These are phyloP conservation scores for Apiospora rasikravindrae DNA, from an alignment of 2,329 filamentous ascomycete species.

Conservation along the genomic window DNA sequence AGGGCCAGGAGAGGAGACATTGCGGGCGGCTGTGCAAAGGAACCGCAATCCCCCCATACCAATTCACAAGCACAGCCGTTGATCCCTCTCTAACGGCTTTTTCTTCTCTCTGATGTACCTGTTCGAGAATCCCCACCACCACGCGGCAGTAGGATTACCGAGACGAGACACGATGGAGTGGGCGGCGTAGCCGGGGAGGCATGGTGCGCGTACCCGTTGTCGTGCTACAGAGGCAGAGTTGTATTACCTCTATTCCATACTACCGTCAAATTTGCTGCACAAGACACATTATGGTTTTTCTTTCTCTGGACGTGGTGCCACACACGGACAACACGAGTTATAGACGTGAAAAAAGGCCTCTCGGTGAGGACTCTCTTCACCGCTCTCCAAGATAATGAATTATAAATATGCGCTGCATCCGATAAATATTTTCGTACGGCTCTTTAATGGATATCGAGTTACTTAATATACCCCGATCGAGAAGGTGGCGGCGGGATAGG, in stretches of 20 bases:
- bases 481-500: slow-evolving; percentile 2
- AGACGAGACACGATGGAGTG: slow-evolving; percentile 1
- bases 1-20: neutral
- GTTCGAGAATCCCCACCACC: neutral
- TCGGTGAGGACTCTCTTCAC: neutral
- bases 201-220: neutral
- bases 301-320: neutral
- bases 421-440: neutral
- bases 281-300: neutral
- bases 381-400: neutral
- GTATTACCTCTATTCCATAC: neutral
- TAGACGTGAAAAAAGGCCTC: neutral
- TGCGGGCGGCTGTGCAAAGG: neutral
- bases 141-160: neutral
- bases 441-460: neutral
- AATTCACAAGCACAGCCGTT: neutral
- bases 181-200: neutral
- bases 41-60: neutral
- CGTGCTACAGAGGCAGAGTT: neutral
- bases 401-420: neutral
- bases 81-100: slow-evolving; percentile 4
- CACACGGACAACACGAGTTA: neutral
- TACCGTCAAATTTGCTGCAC: neutral
- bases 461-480: neutral
- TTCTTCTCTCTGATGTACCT: neutral